Evolutionary conservation across 805 yeast genomes (phyloP), one percentile per base, ranked within the genome.

Genomic region (Yamadazyma phyllophila): DNA sequence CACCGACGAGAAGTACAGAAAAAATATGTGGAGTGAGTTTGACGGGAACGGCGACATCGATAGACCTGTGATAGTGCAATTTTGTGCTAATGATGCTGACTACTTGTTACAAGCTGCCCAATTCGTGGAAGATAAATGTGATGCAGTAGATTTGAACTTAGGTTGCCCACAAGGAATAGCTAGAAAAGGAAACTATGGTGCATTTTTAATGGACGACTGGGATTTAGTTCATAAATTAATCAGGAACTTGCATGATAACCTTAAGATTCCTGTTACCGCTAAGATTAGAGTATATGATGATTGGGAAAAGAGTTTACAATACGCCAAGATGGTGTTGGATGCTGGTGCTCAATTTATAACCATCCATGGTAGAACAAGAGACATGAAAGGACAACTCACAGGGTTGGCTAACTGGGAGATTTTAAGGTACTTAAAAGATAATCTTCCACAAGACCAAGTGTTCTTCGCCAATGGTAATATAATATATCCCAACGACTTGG

Each of bases 91-190:
- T 63, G 96, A 94, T 56, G 92, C 97, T 0, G 95, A 89, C 6
- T 82, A 80, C 55, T 70, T 94, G 20, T 66, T 94, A 11, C 63
- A 74, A 37, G 98, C 99, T 2, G 98, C 98, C 1, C 76, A 78
- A 54, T 70, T 73, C 17, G 95, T 94, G 2, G 88, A 83, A 46
- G 87, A 83, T 42, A 74, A 80, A 49, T 92, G 98, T 65, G 98
- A 92, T 67, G 99, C 97, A 0, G 95, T 94, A 20, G 99, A 94
- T 66, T 75, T 94, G 54, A 94, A 94, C 59, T 73, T 94, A 47
- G 99, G 99, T 0, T 94, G 99, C 65, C 99, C 99, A 0, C 99
- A 94, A 65, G 97, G 97, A 1, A 94, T 94, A 49, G 99, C 99
- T 0, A 79, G 77, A 51, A 88, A 88, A 64, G 99, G 99, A 0